A percentile compares a stretch with the other conserved stretches of the same genome.
Evolutionary conservation across 2,329 filamentous ascomycete genomes (phyloP).

Genomic region (Bisporella sp.): DNA sequence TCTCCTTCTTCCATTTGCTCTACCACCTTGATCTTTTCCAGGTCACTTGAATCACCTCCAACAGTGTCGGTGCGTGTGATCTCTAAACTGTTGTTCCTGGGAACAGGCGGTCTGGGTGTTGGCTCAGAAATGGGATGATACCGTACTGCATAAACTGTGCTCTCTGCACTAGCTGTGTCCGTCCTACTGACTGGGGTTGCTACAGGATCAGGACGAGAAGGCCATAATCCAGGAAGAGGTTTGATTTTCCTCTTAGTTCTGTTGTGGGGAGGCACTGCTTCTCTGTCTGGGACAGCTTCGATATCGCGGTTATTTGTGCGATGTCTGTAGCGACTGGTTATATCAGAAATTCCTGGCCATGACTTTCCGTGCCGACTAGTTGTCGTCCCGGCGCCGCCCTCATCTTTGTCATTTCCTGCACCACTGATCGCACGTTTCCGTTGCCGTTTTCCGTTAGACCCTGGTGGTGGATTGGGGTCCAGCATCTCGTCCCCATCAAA

Average conservation of each 20-base stretch:
- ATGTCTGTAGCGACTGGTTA: constrained; percentile 20
- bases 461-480: constrained; percentile 50
- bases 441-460: constrained; percentile 15
- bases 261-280: constrained; percentile 3
- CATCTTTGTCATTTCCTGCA: constrained; percentile 14
- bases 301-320: constrained; percentile 14
- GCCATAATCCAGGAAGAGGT: constrained; percentile 34
- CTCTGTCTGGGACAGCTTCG: constrained; percentile 9
- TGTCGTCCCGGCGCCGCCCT: constrained; percentile 9
- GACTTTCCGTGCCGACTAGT: constrained; percentile 18
- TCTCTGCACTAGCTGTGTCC: constrained; percentile 56
- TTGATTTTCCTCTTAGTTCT: constrained; percentile 9
- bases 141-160: constrained; percentile 56
- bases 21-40: constrained; percentile 2
- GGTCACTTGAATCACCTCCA: constrained; percentile 13
- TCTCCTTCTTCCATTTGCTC: constrained; percentile 11
- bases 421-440: constrained; percentile 14
- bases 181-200: constrained; percentile 53
- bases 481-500: constrained; percentile 72
- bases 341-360: constrained; percentile 37
- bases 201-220: constrained; percentile 46
- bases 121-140: constrained; percentile 49
- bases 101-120: constrained; percentile 12
- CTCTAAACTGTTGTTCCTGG: constrained; percentile 21
- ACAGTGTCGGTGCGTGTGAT: constrained; percentile 8